Percentiles rank a stretch among this genome's conserved stretches.
Evolutionary conservation across 164 flowering plant genomes (phyloP).

Genomic region (Vitis cinerea): DNA sequence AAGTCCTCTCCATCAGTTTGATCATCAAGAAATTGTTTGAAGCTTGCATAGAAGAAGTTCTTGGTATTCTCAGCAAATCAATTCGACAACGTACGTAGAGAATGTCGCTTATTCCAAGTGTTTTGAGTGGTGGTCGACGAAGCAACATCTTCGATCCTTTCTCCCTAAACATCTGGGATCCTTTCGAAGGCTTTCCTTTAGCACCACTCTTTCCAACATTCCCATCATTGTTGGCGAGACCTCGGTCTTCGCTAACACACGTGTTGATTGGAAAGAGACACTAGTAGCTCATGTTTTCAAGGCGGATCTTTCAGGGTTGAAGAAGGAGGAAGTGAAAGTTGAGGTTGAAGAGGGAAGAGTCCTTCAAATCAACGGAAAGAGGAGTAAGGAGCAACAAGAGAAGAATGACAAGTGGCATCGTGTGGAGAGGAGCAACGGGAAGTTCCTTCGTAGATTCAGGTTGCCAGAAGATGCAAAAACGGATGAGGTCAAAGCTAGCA

Average conservation of each 20-base stretch:
- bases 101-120: conserved; percentile 9
- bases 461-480: conserved; percentile 21
- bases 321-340: conserved; percentile 26
- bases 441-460: conserved; percentile 22
- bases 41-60: no score
- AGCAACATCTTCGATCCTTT: conserved; percentile 23
- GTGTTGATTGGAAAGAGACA: conserved; percentile 27
- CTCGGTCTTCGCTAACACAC: conserved; percentile 5
- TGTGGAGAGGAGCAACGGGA: conserved; percentile 22
- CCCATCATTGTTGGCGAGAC: conserved; percentile 7
- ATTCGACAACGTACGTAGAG: no score
- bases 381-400: conserved; percentile 20
- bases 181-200: conserved; percentile 11
- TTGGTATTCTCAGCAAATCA: no score
- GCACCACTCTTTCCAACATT: neutral
- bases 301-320: conserved; percentile 20
- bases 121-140: conserved; percentile 18
- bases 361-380: conserved; percentile 25
- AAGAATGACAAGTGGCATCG: conserved; percentile 24
- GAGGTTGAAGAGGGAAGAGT: conserved; percentile 25
- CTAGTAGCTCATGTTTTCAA: conserved; percentile 16
- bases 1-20: no score
- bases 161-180: conserved; percentile 28
- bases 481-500: conserved; percentile 19
- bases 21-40: no score